Percentiles rank a stretch among this genome's conserved stretches.
Evolutionary conservation across 2,329 filamentous ascomycete genomes (phyloP).

Genomic region (Aspergillus hortae): DNA sequence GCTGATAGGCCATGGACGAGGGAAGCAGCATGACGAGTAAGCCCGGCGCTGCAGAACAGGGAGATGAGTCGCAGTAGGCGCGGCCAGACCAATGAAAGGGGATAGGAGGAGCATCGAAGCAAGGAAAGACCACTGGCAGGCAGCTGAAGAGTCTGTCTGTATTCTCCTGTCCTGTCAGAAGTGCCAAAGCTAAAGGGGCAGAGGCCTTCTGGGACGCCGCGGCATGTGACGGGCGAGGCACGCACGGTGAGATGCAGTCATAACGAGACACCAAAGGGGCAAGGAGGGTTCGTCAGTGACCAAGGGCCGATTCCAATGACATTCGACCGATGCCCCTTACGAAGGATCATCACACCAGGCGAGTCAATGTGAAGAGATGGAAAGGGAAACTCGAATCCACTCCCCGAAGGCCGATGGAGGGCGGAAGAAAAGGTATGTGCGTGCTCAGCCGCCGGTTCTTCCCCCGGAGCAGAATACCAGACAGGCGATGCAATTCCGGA

Average conservation of each 20-base stretch:
- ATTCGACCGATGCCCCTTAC: neutral
- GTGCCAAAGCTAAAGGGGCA: neutral
- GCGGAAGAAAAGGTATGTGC: neutral
- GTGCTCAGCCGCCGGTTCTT: neutral
- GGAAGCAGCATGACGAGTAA: conserved; percentile 2
- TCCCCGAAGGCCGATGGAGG: neutral
- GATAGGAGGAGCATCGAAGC: neutral
- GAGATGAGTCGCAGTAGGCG: neutral
- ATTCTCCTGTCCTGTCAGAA: neutral
- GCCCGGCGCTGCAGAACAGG: neutral
- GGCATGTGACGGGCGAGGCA: neutral
- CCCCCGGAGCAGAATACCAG: neutral
- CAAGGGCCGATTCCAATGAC: neutral
- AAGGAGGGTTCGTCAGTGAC: neutral
- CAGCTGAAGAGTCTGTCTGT: conserved; percentile 2
- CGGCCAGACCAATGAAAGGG: neutral
- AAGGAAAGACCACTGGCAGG: neutral
- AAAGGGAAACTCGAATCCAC: neutral
- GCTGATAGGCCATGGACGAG: neutral
- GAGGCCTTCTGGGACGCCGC: neutral
- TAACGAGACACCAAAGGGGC: neutral
- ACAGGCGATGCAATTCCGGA: neutral
- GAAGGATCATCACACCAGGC: neutral
- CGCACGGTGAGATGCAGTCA: neutral
- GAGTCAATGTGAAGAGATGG: neutral